Percentiles rank a stretch among this genome's conserved stretches.
These are phyloP conservation scores for Orbilia quercus DNA, from an alignment of 2,329 filamentous ascomycete genomes.

Conservation along the genomic window DNA sequence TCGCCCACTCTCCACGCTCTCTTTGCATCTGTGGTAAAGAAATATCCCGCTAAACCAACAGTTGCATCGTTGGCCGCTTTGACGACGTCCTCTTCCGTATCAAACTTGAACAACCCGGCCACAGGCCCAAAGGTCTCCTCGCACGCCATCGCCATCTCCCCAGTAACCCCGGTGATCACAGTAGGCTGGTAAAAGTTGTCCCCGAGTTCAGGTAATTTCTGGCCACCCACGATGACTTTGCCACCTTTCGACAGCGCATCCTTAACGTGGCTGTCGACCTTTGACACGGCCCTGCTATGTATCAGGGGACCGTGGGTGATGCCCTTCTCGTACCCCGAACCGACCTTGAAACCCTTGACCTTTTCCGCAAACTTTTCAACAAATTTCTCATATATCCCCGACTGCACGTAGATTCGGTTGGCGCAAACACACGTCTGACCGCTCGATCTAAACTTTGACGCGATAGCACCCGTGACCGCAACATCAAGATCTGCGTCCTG, in stretches of 20 bases:
- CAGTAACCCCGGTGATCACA: constrained; percentile 85
- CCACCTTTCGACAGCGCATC: constrained; percentile 83
- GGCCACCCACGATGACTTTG: constrained; percentile 78
- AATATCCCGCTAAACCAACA: constrained; percentile 93
- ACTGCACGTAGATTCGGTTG: constrained; percentile 84
- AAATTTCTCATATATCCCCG: constrained; percentile 81
- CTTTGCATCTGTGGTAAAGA: constrained; percentile 77
- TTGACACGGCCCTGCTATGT: constrained; percentile 81
- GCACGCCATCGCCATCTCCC: constrained; percentile 81
- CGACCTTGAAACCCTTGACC: constrained; percentile 79
- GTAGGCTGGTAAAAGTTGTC: constrained; percentile 90
- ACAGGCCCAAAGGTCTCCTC: constrained; percentile 98
- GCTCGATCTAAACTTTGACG: constrained; percentile 91
- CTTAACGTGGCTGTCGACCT: constrained; percentile 81
- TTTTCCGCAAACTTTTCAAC: constrained; percentile 75
- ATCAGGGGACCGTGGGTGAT: constrained; percentile 85
- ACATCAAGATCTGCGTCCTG: constrained; percentile 77
- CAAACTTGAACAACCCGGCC: constrained; percentile 87
- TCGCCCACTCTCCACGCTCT: constrained; percentile 73
- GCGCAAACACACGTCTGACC: constrained; percentile 96
- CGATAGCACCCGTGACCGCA: constrained; percentile 83
- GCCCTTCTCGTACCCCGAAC: constrained; percentile 76
- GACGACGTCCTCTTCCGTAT: constrained; percentile 88
- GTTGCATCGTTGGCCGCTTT: constrained; percentile 81
- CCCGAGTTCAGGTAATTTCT: constrained; percentile 76